These are phyloP conservation scores for Pythium chondricola DNA, from an alignment of 352 stramenopile species.

Conservation along the genomic window DNA sequence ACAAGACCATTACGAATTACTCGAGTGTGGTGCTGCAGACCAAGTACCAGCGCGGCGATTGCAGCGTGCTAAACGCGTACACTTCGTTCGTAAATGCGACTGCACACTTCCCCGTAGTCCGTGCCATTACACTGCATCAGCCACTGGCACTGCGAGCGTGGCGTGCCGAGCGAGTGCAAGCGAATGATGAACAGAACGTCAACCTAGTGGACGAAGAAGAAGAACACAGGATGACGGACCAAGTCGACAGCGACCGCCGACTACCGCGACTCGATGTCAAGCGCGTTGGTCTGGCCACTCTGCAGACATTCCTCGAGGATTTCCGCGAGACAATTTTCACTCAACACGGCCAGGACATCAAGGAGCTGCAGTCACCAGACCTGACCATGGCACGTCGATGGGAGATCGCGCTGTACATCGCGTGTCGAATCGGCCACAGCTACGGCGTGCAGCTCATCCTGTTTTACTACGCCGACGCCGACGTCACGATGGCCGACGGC, in stretches of 20 bases:
- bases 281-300: constrained; percentile 51
- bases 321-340: constrained; percentile 63
- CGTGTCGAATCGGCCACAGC: constrained; percentile 62
- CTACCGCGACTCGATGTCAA: constrained; percentile 55
- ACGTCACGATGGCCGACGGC: constrained; percentile 50
- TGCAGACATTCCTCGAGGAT: constrained; percentile 77
- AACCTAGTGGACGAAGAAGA: constrained; percentile 15
- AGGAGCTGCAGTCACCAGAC: constrained; percentile 35
- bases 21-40: constrained; percentile 22
- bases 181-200: constrained; percentile 1
- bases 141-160: constrained; percentile 42
- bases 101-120: constrained; percentile 35
- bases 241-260: constrained; percentile 3
- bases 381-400: constrained; percentile 50
- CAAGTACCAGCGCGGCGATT: constrained; percentile 34
- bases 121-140: constrained; percentile 26
- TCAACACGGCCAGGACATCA: constrained; percentile 60
- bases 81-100: constrained; percentile 38
- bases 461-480: constrained; percentile 65
- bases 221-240: constrained; percentile 3
- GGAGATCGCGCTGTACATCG: constrained; percentile 70
- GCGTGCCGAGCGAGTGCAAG: constrained; percentile 24
- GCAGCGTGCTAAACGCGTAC: constrained; percentile 40
- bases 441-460: constrained; percentile 71
- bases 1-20: constrained; percentile 39